Evolutionary conservation across 495 filamentous ascomycete genomes (phyloP).

Genomic region (Penicillium herquei): DNA sequence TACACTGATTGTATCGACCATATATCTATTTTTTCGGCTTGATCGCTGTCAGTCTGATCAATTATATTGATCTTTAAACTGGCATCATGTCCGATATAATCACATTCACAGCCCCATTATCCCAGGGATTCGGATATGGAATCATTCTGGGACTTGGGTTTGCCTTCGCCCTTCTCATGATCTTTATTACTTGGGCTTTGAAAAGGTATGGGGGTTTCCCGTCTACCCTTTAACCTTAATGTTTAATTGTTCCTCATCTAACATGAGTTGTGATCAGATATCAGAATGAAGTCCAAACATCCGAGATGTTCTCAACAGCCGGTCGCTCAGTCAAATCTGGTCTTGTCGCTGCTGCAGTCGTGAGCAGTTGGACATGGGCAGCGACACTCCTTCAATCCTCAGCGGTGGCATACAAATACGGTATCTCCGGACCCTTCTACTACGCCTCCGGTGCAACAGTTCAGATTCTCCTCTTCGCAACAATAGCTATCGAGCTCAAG

Average conservation of each 20-base stretch:
- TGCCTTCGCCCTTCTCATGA: constrained; percentile 78
- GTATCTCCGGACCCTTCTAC: constrained; percentile 92
- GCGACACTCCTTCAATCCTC: constrained; percentile 68
- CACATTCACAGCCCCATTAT: constrained; percentile 55
- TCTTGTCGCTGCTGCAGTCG: constrained; percentile 91
- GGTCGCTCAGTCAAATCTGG: constrained; percentile 93
- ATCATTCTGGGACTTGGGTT: constrained; percentile 76
- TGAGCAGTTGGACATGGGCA: constrained; percentile 91
- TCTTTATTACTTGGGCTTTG: constrained; percentile 75
- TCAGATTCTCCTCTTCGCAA: constrained; percentile 83
- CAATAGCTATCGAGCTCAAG: constrained; percentile 91
- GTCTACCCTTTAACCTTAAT: too few species aligned
- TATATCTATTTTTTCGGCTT: neutral
- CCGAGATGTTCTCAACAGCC: constrained; percentile 96
- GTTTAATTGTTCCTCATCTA: neutral
- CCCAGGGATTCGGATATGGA: constrained; percentile 75
- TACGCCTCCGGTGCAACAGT: constrained; percentile 65
- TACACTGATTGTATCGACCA: constrained; percentile 3
- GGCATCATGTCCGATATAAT: constrained; percentile 13
- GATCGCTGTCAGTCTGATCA: neutral
- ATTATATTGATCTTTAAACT: neutral
- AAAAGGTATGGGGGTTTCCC: constrained; percentile 48
- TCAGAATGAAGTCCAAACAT: constrained; percentile 92
- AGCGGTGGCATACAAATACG: constrained; percentile 87
- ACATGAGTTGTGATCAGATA: constrained; percentile 49